Percentiles rank a stretch among this genome's conserved stretches.
Conservation (phyloP, 1,139 yeast species). For the Starmera stellimalicola region DNA sequence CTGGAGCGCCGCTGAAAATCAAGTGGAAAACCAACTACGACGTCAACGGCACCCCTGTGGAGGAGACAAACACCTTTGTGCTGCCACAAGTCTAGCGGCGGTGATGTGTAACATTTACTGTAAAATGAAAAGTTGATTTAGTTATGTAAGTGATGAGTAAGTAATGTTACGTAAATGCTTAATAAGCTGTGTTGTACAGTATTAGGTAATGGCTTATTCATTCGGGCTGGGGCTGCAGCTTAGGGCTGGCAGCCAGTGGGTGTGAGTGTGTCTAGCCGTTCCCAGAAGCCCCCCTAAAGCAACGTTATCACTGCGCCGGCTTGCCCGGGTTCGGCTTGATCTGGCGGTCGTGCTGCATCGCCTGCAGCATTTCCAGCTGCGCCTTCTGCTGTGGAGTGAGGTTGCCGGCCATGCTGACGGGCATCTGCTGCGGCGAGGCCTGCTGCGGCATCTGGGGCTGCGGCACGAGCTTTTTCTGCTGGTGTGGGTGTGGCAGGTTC, state of each 20-base stretch:
- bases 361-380: slow-evolving; percentile 16
- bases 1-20: slow-evolving; percentile 44
- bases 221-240: too few relatives aligned
- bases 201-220: too few relatives aligned
- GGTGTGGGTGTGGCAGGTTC: slow-evolving; percentile 9
- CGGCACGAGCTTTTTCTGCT: slow-evolving; percentile 23
- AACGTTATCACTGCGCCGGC: too few relatives aligned
- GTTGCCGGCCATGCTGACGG: slow-evolving; percentile 1
- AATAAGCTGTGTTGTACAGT: too few relatives aligned
- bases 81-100: slow-evolving; percentile 19
- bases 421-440: not conserved
- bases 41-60: slow-evolving; percentile 35
- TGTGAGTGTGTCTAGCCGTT: too few relatives aligned
- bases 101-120: not conserved
- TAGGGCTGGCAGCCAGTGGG: too few relatives aligned
- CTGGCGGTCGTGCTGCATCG: slow-evolving; percentile 15
- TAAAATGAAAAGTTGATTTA: not conserved
- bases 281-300: too few relatives aligned
- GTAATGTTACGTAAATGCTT: too few relatives aligned
- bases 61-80: slow-evolving; percentile 48
- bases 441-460: slow-evolving; percentile 10
- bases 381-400: slow-evolving; percentile 17
- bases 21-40: slow-evolving; percentile 71
- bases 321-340: slow-evolving; percentile 5
- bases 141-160: too few relatives aligned